Evolutionary conservation across 2,329 filamentous ascomycete species (phyloP), one percentile per base, ranked within the genome.

Genomic region (Penicillium carneum): DNA sequence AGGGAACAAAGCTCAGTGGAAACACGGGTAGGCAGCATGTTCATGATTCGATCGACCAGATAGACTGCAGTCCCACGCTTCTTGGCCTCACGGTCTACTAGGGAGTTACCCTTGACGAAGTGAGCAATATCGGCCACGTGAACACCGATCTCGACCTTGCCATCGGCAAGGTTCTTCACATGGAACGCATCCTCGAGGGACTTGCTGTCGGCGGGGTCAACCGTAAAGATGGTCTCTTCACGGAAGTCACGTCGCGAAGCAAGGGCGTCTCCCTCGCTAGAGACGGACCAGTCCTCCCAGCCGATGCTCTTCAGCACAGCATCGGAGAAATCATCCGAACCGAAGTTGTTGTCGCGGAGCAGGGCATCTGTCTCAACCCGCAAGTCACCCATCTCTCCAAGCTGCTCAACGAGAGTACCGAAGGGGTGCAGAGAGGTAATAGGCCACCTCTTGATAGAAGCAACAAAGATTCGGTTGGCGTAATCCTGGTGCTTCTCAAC

Each of bases 371-470:
- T 99, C 81, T 99, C 95, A 60, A 99, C 94, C 82, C 93, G 97
- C 69, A 97, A 85, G 76, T 99, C 93, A 68, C 95, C 95, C 91
- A 98, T 98, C 76, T 92, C 92, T 64, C 95, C 95, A 56, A 99
- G 89, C 80, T 97, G 92, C 81, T 99, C 95, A 56, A 98, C 93
- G 48, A 99, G 88, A 9, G 95, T 99, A 75, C 95, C 95, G 73
- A 99, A 99, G 34, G 95, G 95, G 81, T 99, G 95, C 58, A 99
- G 87, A n/a, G 95, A 99, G 31, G 95, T 99, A 73, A 99, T 99
- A 65, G 95, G 95, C 95, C 95, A 99, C 74, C 95, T 88, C 86
- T 99, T 99, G 81, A 99, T 99, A 82, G 93, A 97, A 49, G 95
- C 95, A 70, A 99, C 95, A 69, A 99, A 99, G 72, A 99, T 99